phyloP scores from a whole-genome alignment of 2,329 filamentous ascomycete genomes.

The Metarhizium sp. region DNA sequence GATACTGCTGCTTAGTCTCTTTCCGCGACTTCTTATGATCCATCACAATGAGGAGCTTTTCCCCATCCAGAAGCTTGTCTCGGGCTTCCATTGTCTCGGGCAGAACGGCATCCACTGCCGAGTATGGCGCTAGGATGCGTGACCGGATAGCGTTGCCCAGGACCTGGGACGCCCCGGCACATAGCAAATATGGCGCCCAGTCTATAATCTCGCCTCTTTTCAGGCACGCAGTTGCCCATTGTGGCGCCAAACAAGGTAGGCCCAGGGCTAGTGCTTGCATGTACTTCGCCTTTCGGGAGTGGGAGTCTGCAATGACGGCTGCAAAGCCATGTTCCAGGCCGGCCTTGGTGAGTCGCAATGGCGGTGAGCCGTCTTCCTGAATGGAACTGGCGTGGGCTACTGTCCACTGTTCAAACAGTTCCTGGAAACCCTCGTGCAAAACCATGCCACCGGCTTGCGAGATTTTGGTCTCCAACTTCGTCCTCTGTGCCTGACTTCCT shows the following conservation, averaged over 20 bases:
- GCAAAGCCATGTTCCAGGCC: conserved; percentile 60
- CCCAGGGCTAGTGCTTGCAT: conserved; percentile 89
- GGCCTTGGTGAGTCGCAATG: conserved; percentile 43
- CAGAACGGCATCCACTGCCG: conserved; percentile 47
- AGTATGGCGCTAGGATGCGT: conserved; percentile 54
- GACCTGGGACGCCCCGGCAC: conserved; percentile 70
- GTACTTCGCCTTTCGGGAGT: conserved; percentile 83
- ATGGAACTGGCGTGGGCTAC: conserved; percentile 24
- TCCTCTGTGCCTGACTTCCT: conserved; percentile 29
- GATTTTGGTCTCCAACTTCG: conserved; percentile 51
- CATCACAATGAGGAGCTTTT: conserved; percentile 64
- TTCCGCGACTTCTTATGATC: conserved; percentile 45
- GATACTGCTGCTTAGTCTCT: conserved; percentile 59
- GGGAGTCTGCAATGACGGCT: conserved; percentile 75
- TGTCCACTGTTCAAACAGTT: conserved; percentile 54
- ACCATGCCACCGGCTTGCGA: conserved; percentile 62
- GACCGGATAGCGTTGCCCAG: conserved; percentile 72
- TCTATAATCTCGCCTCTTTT: conserved; percentile 51
- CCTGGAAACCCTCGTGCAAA: conserved; percentile 67
- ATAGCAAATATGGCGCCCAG: conserved; percentile 76
- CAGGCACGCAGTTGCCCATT: conserved; percentile 72
- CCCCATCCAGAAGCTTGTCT: conserved; percentile 52
- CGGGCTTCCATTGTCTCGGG: conserved; percentile 47
- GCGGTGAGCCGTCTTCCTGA: conserved; percentile 19
- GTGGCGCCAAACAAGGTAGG: conserved; percentile 72